Evolutionary conservation across 2,329 filamentous ascomycete genomes (phyloP).

Genomic region (Penicillium sp.): DNA sequence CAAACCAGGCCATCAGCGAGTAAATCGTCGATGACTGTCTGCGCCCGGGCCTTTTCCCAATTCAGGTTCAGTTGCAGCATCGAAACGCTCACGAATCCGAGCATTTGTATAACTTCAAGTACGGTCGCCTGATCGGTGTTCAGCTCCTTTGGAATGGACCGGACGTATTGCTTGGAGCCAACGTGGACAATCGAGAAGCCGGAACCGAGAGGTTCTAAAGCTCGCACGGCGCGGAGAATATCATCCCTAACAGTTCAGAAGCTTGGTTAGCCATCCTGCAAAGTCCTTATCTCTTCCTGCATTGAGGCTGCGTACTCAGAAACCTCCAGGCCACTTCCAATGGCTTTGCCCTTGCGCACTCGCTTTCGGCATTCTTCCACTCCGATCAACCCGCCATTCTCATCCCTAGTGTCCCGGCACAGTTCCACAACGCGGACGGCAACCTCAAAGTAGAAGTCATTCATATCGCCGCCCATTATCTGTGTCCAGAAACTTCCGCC

Average conservation of each 20-base stretch:
- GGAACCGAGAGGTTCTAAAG: slow-evolving; percentile 81
- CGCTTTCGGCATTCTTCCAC: slow-evolving; percentile 77
- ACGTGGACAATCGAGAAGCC: slow-evolving; percentile 84
- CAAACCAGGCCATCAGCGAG: slow-evolving; percentile 88
- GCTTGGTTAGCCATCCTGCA: neutral
- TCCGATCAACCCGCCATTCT: slow-evolving; percentile 91
- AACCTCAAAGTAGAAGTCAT: slow-evolving; percentile 98
- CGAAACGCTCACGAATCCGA: slow-evolving; percentile 85
- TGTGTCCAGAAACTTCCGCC: slow-evolving; percentile 85
- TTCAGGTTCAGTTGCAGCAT: slow-evolving; percentile 85
- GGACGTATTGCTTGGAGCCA: slow-evolving; percentile 81
- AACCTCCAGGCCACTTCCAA: slow-evolving; percentile 74
- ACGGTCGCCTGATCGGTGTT: slow-evolving; percentile 93
- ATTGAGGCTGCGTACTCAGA: slow-evolving; percentile 62
- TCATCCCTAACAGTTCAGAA: slow-evolving; percentile 65
- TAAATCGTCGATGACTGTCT: slow-evolving; percentile 87
- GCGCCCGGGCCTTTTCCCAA: slow-evolving; percentile 82
- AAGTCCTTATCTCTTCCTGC: neutral
- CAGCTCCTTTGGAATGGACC: slow-evolving; percentile 90
- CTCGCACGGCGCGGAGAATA: slow-evolving; percentile 83
- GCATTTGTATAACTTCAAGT: slow-evolving; percentile 83
- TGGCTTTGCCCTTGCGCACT: slow-evolving; percentile 71
- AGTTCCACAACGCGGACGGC: slow-evolving; percentile 95
- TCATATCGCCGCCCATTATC: slow-evolving; percentile 85
- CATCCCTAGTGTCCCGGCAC: slow-evolving; percentile 78